Conservation (phyloP, 2,329 filamentous ascomycete genomes). For the Orbilia javanica region DNA sequence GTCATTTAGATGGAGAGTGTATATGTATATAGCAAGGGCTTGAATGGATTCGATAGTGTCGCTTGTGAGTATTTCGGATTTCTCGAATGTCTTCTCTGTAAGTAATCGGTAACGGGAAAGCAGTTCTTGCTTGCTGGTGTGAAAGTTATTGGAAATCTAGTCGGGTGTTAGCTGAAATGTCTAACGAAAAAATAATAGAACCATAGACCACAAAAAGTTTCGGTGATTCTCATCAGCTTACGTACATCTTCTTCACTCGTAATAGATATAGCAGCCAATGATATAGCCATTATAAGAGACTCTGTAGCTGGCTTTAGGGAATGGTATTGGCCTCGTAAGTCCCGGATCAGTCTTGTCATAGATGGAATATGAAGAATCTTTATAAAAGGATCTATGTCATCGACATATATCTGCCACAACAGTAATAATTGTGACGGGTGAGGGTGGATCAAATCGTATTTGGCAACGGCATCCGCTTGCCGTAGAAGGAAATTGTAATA, state of each 20-base stretch:
- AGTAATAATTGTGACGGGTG: constrained; percentile 47
- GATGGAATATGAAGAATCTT: constrained; percentile 64
- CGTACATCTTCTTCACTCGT: constrained; percentile 63
- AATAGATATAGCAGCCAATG: constrained; percentile 70
- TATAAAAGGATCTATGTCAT: constrained; percentile 60
- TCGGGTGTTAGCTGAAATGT: constrained; percentile 60
- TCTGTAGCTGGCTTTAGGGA: constrained; percentile 65
- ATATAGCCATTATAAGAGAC: constrained; percentile 71
- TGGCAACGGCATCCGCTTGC: constrained; percentile 41
- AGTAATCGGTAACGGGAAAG: constrained; percentile 70
- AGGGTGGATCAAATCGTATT: constrained; percentile 37
- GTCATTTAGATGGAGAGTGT: constrained; percentile 69
- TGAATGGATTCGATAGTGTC: constrained; percentile 71
- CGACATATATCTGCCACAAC: constrained; percentile 61
- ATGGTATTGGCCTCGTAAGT: constrained; percentile 64
- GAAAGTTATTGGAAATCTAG: constrained; percentile 64
- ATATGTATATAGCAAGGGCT: constrained; percentile 71
- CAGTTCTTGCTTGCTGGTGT: constrained; percentile 67
- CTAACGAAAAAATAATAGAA: too few species aligned
- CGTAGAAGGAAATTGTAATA: constrained; percentile 43
- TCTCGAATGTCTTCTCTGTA: constrained; percentile 71
- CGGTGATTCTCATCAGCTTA: background rate
- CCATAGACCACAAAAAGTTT: too few species aligned
- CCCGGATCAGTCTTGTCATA: constrained; percentile 63
- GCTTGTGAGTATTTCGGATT: constrained; percentile 70